Conservation (phyloP, 176 grass and related monocot genomes). For the Oryza officinalis region DNA sequence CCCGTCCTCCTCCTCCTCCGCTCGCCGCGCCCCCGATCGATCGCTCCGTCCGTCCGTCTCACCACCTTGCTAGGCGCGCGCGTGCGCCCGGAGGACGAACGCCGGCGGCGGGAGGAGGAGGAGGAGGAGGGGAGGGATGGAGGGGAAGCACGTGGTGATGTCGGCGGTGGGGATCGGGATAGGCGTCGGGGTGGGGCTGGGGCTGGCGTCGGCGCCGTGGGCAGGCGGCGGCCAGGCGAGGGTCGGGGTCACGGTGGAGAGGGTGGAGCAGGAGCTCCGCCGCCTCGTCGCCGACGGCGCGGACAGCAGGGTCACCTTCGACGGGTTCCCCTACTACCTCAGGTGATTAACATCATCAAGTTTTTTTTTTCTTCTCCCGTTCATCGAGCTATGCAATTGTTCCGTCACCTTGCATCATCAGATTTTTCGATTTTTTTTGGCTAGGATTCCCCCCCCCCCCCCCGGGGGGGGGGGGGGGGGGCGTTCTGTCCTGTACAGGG, state of each 20-base stretch:
- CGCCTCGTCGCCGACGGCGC: slow-evolving; percentile 55
- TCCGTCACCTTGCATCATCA: not conserved
- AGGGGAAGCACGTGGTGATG: slow-evolving; percentile 90
- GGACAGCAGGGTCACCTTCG: slow-evolving; percentile 78
- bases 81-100: too few relatives aligned
- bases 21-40: not conserved
- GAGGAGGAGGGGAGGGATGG: slow-evolving; percentile 66
- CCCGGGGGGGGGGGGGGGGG: too few relatives aligned
- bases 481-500: not conserved
- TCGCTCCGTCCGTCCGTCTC: not conserved
- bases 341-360: slow-evolving; percentile 33
- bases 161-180: slow-evolving; percentile 87
- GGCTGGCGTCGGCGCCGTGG: slow-evolving; percentile 69
- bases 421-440: not conserved
- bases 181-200: slow-evolving; percentile 79
- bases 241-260: slow-evolving; percentile 58
- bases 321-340: slow-evolving; percentile 92
- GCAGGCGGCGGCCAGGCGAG: slow-evolving; percentile 1
- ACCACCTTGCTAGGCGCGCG: not conserved
- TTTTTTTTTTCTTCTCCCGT: not conserved
- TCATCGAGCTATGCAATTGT: not conserved
- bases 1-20: not conserved
- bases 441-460: too few relatives aligned
- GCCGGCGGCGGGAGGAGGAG: too few relatives aligned
- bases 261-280: slow-evolving; percentile 74